These are phyloP conservation scores for Raphanus sativus DNA, from an alignment of 345 rosid species.

Conservation along the genomic window DNA sequence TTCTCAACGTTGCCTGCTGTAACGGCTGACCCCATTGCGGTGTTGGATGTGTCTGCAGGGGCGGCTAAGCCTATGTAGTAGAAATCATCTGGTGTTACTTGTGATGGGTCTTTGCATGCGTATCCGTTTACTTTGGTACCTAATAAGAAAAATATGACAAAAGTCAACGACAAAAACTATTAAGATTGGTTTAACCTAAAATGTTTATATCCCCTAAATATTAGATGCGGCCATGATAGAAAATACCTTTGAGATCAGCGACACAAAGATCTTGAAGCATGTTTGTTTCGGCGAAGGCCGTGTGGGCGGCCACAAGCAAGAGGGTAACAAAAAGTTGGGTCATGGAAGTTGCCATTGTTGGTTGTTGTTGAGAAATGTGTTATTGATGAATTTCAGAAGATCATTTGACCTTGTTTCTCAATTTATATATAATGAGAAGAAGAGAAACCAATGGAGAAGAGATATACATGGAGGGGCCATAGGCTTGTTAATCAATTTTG, in stretches of 20 bases:
- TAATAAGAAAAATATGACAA: conserved; percentile 5
- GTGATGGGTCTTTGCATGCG: conserved; percentile 38
- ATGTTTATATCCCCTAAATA: not conserved
- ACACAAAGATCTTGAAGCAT: not conserved
- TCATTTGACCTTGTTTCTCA: conserved; percentile 14
- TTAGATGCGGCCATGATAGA: not conserved
- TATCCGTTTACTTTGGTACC: conserved; percentile 39
- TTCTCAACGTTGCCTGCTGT: conserved; percentile 40
- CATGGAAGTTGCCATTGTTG: conserved; percentile 30
- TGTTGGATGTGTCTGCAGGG: conserved; percentile 27
- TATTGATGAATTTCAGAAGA: conserved; percentile 20
- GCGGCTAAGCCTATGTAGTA: conserved; percentile 35
- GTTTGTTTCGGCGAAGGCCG: conserved; percentile 48
- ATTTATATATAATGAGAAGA: conserved; percentile 16
- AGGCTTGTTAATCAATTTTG: conserved; percentile 9
- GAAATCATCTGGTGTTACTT: conserved; percentile 37
- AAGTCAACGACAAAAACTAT: not conserved
- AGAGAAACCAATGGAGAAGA: conserved; percentile 25
- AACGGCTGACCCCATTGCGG: conserved; percentile 17
- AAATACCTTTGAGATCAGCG: not conserved
- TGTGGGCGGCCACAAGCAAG: conserved; percentile 38
- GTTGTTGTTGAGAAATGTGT: conserved; percentile 6
- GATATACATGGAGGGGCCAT: conserved; percentile 24
- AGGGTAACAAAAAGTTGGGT: conserved; percentile 23
- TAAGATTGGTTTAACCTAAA: not conserved